Evolutionary conservation across 352 stramenopile genomes (phyloP), one percentile per base, ranked within the genome.

Genomic region (Globisporangium canariense): DNA sequence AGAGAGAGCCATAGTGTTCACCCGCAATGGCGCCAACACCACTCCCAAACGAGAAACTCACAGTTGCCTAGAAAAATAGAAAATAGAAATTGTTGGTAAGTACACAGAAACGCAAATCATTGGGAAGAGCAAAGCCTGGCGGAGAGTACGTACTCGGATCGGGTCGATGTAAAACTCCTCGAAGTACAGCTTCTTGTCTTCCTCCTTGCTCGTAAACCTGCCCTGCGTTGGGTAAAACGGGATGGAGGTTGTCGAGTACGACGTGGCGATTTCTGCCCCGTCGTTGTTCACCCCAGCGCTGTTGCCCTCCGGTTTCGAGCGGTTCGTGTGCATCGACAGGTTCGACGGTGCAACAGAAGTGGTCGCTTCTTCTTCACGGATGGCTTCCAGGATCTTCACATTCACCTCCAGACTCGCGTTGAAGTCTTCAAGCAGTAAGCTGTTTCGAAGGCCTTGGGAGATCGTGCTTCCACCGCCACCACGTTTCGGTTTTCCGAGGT

Each of bases 131-230:
- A 4, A 32, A 20, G 32, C 8, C 16, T 25, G 18, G 2, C 32
- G 56, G 3, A 3, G 22, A 18, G 13, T 20, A 75, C 76, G 55
- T 77, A 86, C 77, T 38, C 80, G 73, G 54, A 96, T 96, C 14
- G 83, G 75, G 36, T 91, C 81, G 62, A 96, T 92, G 55, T 90
- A 75, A 58, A 96, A 94, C 67, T 94, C 87, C 78, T 96, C 88
- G 45, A 96, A 95, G 68, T 96, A 96, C 10, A 96, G 66, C 58
- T 96, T 96, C 53, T 89, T 94, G 18, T 81, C 72, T 54, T 90
- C 81, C 10, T 83, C 73, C 34, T 83, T 88, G 3, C 68, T 76
- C 61, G 83, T 77, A 6, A 43, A 74, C 74, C 55, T 79, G 66
- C 62, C 69, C 69, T 65, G 70, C 14, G 54, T 76, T 16, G 65